Conservation (phyloP, 2,329 filamentous ascomycete genomes). For the Mollisia scopiformis region DNA sequence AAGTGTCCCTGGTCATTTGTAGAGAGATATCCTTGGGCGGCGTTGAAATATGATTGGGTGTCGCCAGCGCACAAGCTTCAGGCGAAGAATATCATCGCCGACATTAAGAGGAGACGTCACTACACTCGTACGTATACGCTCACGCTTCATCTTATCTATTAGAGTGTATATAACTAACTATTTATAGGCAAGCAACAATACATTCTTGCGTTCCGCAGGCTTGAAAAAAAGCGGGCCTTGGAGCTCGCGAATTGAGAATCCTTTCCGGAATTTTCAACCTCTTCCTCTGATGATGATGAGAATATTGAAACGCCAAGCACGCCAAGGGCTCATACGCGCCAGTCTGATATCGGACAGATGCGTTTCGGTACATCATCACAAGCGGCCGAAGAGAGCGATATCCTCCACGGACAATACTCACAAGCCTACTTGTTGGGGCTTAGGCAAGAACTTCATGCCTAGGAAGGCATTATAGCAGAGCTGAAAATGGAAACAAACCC, state of each 20-base stretch:
- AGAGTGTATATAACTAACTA: background rate
- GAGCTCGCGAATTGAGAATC: too few relatives aligned
- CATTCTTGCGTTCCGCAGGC: background rate
- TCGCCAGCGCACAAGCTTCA: conserved; percentile 8
- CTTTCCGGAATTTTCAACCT: too few relatives aligned
- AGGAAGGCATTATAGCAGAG: too few relatives aligned
- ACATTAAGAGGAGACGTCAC: background rate
- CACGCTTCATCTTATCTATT: background rate
- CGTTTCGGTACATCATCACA: conserved; percentile 15
- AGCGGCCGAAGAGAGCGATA: conserved; percentile 21
- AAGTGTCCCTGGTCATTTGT: conserved; percentile 8
- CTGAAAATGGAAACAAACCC: too few relatives aligned
- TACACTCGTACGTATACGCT: conserved; percentile 1
- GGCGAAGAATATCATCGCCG: conserved; percentile 10
- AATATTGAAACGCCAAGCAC: conserved; percentile 21
- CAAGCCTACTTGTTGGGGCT: background rate
- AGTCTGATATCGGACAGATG: conserved; percentile 16
- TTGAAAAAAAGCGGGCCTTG: background rate
- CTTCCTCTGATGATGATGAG: too few relatives aligned
- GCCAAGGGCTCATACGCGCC: conserved; percentile 16
- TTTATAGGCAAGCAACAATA: conserved; percentile 1
- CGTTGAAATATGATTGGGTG: conserved; percentile 16
- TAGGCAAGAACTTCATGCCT: too few relatives aligned
- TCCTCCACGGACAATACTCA: conserved; percentile 21
- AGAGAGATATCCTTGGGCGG: conserved; percentile 13